These are phyloP conservation scores for Mycocalia duriaeana DNA, from an alignment of 1,284 basidiomycete genomes.

Conservation along the genomic window DNA sequence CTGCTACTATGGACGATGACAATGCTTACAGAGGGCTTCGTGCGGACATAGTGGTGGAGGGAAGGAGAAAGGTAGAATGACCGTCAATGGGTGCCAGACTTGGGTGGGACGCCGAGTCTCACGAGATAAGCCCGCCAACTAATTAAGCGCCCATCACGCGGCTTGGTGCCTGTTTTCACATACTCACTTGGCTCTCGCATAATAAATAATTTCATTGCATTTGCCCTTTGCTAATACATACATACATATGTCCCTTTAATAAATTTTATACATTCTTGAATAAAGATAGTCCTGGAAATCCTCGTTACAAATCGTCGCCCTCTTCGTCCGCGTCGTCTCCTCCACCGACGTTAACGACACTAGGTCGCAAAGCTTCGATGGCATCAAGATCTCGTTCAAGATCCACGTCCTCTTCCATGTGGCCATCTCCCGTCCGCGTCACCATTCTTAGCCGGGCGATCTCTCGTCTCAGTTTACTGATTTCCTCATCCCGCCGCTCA, in stretches of 20 bases:
- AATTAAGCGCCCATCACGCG: no score
- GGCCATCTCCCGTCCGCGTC: conserved; percentile 18
- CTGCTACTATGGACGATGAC: not conserved
- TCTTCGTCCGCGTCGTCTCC: conserved; percentile 4
- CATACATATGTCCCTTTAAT: no score
- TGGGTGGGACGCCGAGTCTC: no score
- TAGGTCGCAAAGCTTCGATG: conserved; percentile 19
- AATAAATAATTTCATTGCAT: no score
- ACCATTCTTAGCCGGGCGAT: conserved; percentile 24
- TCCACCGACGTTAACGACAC: not conserved
- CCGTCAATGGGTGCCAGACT: not conserved
- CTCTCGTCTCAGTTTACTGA: conserved; percentile 54
- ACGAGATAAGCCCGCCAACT: no score
- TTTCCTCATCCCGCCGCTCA: conserved; percentile 80
- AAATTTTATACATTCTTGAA: no score
- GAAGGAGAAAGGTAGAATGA: not conserved
- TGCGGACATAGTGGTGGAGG: conserved; percentile 5
- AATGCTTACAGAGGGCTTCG: conserved; percentile 31
- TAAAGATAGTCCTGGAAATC: no score
- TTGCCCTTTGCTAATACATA: no score
- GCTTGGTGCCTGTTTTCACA: no score
- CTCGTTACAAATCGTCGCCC: conserved; percentile 1
- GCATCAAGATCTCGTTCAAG: conserved; percentile 38
- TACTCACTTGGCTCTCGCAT: no score
- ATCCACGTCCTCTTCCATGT: conserved; percentile 33